Percentiles rank a stretch among this genome's conserved stretches.
phyloP scores from a whole-genome alignment of 208 protist species.

The Leishmania braziliensis region DNA sequence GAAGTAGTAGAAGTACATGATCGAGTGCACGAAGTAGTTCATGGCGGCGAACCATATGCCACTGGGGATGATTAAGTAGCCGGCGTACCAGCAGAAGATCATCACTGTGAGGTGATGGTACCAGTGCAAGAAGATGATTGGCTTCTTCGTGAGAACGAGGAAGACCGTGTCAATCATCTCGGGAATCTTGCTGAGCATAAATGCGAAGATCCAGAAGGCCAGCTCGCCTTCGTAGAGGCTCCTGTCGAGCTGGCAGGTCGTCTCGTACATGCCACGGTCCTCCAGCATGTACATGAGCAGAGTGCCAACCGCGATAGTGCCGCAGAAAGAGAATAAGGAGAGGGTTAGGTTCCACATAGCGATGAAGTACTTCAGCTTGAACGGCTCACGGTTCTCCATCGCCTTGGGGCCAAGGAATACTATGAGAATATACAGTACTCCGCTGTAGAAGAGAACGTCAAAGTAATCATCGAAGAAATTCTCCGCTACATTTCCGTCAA shows the following conservation, averaged over 20 bases:
- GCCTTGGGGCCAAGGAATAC: conserved; percentile 56
- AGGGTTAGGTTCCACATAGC: conserved; percentile 85
- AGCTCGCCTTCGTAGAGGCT: conserved; percentile 52
- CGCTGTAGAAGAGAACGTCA: conserved; percentile 47
- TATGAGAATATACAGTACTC: conserved; percentile 59
- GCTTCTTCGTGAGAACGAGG: conserved; percentile 85
- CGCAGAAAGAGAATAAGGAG: conserved; percentile 68
- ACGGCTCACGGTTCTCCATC: conserved; percentile 66
- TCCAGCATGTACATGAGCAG: conserved; percentile 38
- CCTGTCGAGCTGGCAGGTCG: conserved; percentile 47
- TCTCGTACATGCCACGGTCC: conserved; percentile 50
- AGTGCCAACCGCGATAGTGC: conserved; percentile 30
- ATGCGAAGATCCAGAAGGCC: conserved; percentile 61
- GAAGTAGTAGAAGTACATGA: conserved; percentile 97
- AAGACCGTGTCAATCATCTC: conserved; percentile 90
- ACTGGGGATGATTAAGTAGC: conserved; percentile 35
- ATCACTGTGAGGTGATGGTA: conserved; percentile 94
- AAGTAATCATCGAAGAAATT: conserved; percentile 52
- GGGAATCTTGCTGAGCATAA: conserved; percentile 85
- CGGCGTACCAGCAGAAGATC: conserved; percentile 92
- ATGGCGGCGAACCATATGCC: conserved; percentile 90
- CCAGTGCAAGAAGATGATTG: conserved; percentile 92
- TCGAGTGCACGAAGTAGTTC: conserved; percentile 94
- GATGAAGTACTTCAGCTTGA: conserved; percentile 56
- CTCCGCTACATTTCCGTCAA: conserved; percentile 40